Evolutionary conservation across 371 early-diverging fungal genomes (phyloP).

Genomic region (Rhizopus sp.): DNA sequence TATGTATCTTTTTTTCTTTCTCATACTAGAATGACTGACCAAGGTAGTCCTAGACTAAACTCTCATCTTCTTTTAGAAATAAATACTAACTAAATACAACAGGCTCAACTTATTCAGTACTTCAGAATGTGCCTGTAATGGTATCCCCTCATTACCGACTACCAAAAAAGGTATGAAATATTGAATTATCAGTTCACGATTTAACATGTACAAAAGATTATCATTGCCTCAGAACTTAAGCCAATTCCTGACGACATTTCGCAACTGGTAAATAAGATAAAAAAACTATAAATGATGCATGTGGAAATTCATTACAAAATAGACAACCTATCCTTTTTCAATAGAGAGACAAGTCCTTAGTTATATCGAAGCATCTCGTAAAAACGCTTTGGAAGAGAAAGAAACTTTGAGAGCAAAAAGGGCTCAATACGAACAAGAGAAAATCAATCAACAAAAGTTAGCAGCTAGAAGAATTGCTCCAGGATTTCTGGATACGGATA

Average conservation of each 20-base stretch:
- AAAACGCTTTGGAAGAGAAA: slow-evolving; percentile 25
- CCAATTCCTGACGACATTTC: slow-evolving; percentile 39
- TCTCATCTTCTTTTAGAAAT: neutral
- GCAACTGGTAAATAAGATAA: slow-evolving; percentile 28
- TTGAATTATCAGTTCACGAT: neutral
- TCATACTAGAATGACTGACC: too few species aligned
- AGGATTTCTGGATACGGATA: slow-evolving; percentile 59
- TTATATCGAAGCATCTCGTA: slow-evolving; percentile 30
- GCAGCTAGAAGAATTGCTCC: slow-evolving; percentile 61
- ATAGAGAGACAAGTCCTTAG: slow-evolving; percentile 45
- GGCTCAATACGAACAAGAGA: slow-evolving; percentile 35
- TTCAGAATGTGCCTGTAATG: slow-evolving; percentile 57
- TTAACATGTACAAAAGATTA: slow-evolving; percentile 21
- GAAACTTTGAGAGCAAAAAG: slow-evolving; percentile 13
- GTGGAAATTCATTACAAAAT: neutral
- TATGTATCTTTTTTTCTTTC: too few species aligned
- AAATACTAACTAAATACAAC: slow-evolving; percentile 1
- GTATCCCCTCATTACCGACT: slow-evolving; percentile 51
- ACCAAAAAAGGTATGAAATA: slow-evolving; percentile 44
- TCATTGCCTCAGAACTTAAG: slow-evolving; percentile 35
- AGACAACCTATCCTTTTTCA: slow-evolving; percentile 40
- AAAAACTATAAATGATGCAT: too few species aligned
- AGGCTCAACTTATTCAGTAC: slow-evolving; percentile 53
- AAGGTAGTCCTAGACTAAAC: neutral
- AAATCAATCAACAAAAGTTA: slow-evolving; percentile 40